These are phyloP conservation scores for Tetrastigma voinierianum DNA, from an alignment of 164 flowering plant genomes.

Conservation along the genomic window DNA sequence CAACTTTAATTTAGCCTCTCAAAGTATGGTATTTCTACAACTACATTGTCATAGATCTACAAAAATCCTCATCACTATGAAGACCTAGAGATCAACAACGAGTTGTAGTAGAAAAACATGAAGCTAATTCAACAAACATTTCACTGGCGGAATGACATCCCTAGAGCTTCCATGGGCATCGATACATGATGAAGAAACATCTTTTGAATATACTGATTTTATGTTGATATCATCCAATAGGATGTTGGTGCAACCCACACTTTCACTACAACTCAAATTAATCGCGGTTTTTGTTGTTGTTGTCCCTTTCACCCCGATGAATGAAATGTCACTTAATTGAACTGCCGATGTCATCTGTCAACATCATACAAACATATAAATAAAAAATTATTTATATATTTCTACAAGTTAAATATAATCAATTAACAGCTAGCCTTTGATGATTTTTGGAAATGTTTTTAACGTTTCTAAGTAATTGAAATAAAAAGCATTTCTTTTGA, in stretches of 20 bases:
- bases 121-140: neutral
- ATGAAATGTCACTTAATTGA: conserved; percentile 30
- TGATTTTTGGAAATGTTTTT: no score
- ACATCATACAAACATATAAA: neutral
- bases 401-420: no score
- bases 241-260: conserved; percentile 31
- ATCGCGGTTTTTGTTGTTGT: conserved; percentile 19
- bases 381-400: no score
- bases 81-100: neutral
- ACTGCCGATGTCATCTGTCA: conserved; percentile 19
- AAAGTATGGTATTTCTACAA: no score
- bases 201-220: conserved; percentile 6
- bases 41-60: no score
- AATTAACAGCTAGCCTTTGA: no score
- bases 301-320: conserved; percentile 22
- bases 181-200: conserved; percentile 9
- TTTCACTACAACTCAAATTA: conserved; percentile 26
- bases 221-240: conserved; percentile 17
- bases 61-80: no score
- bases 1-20: no score
- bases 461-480: no score
- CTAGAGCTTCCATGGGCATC: conserved; percentile 34
- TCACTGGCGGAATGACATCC: neutral
- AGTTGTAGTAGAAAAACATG: neutral
- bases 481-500: no score